Evolutionary conservation across 495 filamentous ascomycete species (phyloP).

Genomic region (Penicillium longicatenatum): DNA sequence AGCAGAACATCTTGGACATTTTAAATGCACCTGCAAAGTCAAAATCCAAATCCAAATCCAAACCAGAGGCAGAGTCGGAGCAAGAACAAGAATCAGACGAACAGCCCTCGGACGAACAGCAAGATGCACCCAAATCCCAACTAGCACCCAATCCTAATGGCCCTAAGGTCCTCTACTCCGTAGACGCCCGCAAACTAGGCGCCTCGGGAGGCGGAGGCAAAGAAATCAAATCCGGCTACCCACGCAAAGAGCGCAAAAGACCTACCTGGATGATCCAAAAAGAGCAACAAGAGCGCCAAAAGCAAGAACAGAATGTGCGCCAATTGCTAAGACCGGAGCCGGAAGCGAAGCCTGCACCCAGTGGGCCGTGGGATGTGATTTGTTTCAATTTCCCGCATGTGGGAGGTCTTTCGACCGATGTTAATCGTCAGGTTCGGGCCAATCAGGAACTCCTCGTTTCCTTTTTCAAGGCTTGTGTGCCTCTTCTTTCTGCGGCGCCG

Average conservation of each 20-base stretch:
- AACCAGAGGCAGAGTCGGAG: neutral
- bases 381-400: slow-evolving; percentile 98
- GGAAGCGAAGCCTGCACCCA: slow-evolving; percentile 18
- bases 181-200: slow-evolving; percentile 75
- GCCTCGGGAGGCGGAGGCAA: slow-evolving; percentile 42
- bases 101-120: slow-evolving; percentile 8
- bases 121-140: slow-evolving; percentile 16
- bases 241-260: slow-evolving; percentile 29
- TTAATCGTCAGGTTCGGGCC: slow-evolving; percentile 87
- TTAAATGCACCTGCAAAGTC: slow-evolving; percentile 14
- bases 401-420: slow-evolving; percentile 86
- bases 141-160: neutral
- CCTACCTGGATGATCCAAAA: slow-evolving; percentile 36
- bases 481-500: slow-evolving; percentile 48
- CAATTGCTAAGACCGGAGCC: neutral
- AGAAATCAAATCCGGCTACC: slow-evolving; percentile 39
- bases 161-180: slow-evolving; percentile 61
- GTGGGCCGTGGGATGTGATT: slow-evolving; percentile 67
- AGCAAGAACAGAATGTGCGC: neutral
- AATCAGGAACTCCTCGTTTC: slow-evolving; percentile 88
- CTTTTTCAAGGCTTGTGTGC: slow-evolving; percentile 69
- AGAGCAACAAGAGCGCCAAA: slow-evolving; percentile 2
- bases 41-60: slow-evolving; percentile 13
- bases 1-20: slow-evolving; percentile 59
- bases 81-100: slow-evolving; percentile 6